Base-by-base conservation (phyloP, 371 early-diverging fungal species). In the Saksenaea vasiformis region DNA sequence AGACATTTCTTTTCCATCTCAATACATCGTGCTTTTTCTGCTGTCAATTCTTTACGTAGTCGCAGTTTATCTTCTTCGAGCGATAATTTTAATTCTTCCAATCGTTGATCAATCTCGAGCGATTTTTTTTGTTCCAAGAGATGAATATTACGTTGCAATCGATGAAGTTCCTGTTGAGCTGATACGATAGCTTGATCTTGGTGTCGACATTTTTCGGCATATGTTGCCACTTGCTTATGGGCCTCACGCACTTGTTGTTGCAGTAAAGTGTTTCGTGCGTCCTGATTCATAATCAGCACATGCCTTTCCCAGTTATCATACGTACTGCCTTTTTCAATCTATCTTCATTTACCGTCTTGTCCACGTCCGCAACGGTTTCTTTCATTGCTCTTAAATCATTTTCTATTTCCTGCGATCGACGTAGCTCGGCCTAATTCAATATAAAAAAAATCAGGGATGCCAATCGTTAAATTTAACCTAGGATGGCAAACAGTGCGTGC, bases 331-430 rank as follows among this genome's bases (percentile, higher is more conserved):
- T 65, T 31, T 38, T 62, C 35, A 66, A 36, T 19, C 44, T 53
- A 55, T 65, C 62, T 10, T 62, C 64, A 27, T 58, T 62, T 13
- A 59, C 3, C 19, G 53, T 34, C 43, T 59, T 62, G 41, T 76
- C 69, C 14, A 74, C 57, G 44, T 73, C 71, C 1, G 24, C 22
- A 5, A 77, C 56, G 24, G 69, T 58, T 15, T 71, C 69, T 43
- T 71, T 74, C 51, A 71, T 70, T 15, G 65, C 47, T 34, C 56
- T 61, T 24, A 79, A 51, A 37, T 79, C 77, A 10, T 65, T 62
- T 58, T 77, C 77, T 3, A 79, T 67, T 28, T 65, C 54, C 62
- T 71, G 73, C 37, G 80, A 77, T 65, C 72, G 60, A 26, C 73
- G 71, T 28, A 79, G 38, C 54, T 79, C 80, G 15, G 51, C 47